phyloP scores from a whole-genome alignment of 257 asterid species.

The Cynanchum wilfordii region DNA sequence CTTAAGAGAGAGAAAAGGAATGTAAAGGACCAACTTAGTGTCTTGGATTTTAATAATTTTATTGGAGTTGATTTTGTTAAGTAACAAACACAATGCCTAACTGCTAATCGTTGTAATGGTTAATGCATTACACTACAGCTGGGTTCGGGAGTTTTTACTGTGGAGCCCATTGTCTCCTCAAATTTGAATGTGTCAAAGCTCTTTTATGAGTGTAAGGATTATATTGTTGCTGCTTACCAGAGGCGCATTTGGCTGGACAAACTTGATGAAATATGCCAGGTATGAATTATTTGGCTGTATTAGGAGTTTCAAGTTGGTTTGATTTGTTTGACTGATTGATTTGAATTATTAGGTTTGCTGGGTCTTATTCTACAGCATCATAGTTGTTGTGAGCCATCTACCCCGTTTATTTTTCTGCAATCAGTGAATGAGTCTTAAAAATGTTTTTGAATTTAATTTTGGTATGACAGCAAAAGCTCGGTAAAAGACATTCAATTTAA shows the following conservation, averaged over 20 bases:
- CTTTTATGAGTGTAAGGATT: slow-evolving; percentile 75
- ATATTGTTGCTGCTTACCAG: slow-evolving; percentile 56
- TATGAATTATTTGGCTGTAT: slow-evolving; percentile 25
- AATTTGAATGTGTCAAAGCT: slow-evolving; percentile 51
- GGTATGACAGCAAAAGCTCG: not conserved
- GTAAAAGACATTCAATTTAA: not conserved
- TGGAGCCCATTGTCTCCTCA: slow-evolving; percentile 64
- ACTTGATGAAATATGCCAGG: slow-evolving; percentile 92
- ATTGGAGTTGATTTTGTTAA: not conserved
- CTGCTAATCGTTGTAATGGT: not conserved
- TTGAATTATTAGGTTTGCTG: not conserved
- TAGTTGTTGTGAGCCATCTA: not conserved
- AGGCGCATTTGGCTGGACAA: slow-evolving; percentile 61
- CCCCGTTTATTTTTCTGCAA: not conserved
- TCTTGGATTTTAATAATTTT: slow-evolving; percentile 4
- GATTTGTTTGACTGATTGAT: not conserved
- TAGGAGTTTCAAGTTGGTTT: not conserved
- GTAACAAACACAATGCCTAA: not conserved
- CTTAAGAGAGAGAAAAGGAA: not conserved
- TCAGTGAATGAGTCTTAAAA: not conserved
- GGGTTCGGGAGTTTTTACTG: slow-evolving; percentile 74
- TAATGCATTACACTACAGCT: slow-evolving; percentile 36
- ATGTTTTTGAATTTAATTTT: not conserved
- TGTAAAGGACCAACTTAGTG: not conserved
- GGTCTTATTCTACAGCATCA: not conserved